Percentiles rank a stretch among this genome's conserved stretches.
Evolutionary conservation across 139 green algal species (phyloP).

Genomic region (Desmodesmus armatus): DNA sequence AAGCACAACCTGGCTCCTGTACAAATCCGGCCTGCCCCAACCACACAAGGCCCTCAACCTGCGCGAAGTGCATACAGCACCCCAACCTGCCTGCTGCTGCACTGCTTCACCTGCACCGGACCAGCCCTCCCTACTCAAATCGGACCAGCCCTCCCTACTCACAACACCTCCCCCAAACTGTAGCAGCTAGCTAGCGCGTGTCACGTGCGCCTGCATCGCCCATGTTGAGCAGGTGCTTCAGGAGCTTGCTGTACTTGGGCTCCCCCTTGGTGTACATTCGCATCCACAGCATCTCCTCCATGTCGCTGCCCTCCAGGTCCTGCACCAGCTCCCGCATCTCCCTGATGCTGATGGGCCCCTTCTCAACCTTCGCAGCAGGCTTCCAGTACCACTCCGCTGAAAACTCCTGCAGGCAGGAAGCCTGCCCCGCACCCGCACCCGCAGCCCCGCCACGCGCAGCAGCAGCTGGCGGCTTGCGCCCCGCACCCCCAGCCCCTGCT

Average conservation of each 20-base stretch:
- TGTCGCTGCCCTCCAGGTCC: neutral
- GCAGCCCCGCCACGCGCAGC: neutral
- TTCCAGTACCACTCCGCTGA: slow-evolving; percentile 16
- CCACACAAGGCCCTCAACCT: too few species aligned
- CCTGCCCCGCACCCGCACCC: neutral
- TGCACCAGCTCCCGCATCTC: neutral
- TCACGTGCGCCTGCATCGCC: neutral
- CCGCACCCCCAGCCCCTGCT: neutral
- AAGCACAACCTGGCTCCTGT: too few species aligned
- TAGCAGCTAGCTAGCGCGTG: neutral
- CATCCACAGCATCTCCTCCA: slow-evolving; percentile 16
- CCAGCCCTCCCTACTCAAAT: too few species aligned
- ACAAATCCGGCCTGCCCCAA: too few species aligned
- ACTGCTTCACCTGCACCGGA: too few species aligned
- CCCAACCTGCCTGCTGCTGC: too few species aligned
- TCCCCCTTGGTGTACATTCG: slow-evolving; percentile 25
- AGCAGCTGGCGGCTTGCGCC: neutral
- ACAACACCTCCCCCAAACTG: neutral
- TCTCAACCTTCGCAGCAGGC: neutral
- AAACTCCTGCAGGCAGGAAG: slow-evolving; percentile 41
- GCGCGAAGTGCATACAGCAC: too few species aligned
- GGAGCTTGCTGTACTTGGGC: slow-evolving; percentile 12
- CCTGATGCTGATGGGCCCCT: slow-evolving; percentile 43
- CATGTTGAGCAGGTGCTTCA: slow-evolving; percentile 38
- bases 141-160: too few species aligned